Evolutionary conservation across 495 filamentous ascomycete genomes (phyloP), one percentile per base, ranked within the genome.

Genomic region (Bombardia bombarda): DNA sequence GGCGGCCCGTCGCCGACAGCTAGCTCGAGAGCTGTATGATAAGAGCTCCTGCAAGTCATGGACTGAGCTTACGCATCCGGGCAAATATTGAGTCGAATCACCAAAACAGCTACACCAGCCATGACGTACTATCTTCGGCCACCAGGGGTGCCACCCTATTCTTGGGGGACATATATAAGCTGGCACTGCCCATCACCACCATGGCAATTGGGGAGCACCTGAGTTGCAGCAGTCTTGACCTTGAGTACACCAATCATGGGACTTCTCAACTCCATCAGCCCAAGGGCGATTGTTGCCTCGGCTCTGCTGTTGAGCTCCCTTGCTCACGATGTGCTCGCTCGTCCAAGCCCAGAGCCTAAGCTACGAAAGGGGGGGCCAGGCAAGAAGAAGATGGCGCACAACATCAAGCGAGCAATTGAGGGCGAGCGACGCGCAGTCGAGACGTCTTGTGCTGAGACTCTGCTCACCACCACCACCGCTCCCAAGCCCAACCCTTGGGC

Each of bases 401-500:
- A 45, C 14, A 33, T 55, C 38, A 55, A 47, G 33, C 52, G 52
- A n/a, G 52, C 51, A 26, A 33, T 58, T 5, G 38, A 45, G 18
- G 51, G 54, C 36, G n/a, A 43, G n/a, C 37, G 30, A n/a, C 25
- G 45, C 16, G 3, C 36, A 2, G 17, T 28, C 34, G 52, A 55
- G 34, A 10, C 24, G 1, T 21, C 42, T 16, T 59, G 56, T 42
- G 45, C 53, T 23, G 38, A 52, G 10, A 40, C 47, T 20, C 24
- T 48, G 16, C 43, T 50, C 4, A 51, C 50, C 7, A 33, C 40
- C 40, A 51, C 53, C 47, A 51, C 34, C 23, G 49, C 61, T 7
- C 53, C 61, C 17, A 68, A 66, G 50, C 13, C 51, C 20, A 69
- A 69, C 50, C 42, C 58, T 32, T 69, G 60, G 63, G 49, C 26